Base-by-base conservation (phyloP, 345 rosid species). In the Cardamine resedifolia region DNA sequence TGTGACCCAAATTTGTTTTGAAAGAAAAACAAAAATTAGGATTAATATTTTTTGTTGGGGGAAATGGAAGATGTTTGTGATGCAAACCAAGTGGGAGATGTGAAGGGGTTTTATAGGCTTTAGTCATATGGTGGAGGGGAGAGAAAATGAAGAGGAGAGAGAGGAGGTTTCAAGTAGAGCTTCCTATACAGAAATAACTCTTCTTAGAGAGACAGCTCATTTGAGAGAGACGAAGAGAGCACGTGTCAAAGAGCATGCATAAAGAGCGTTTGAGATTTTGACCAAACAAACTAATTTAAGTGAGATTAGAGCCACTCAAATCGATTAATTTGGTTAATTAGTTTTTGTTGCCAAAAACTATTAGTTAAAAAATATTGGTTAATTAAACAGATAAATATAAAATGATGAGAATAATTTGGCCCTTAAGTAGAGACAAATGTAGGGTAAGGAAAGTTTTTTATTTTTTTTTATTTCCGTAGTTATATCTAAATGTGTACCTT, bases 221-320 rank as follows among this genome's bases (percentile, higher is more conserved):
- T 44, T 49, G 59, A 59, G 64, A 72, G 66, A 60, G 77, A 71
- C 4, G 51, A 72, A 4, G 77, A 43, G 20, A 77, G 77, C 73
- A 77, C 80, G 80, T 77, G 80, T 66, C 69, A 66, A 52, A 51
- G 73, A 71, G 67, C 80, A 77, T 77, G 80, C 72, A 71, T 36
- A 66, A 72, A 71, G 67, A 76, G 66, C 56, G 66, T 70, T 20
- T 36, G 48, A 70, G 79, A 76, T 70, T 63, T 74, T 74, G 73
- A 67, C 78, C 78, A 74, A 74, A 66, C 67, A 33, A 44, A 60
- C 23, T 61, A 55, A 20, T 63, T 55, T 43, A 53, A 19, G 19
- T 21, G 57, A 20, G 45, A 63, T 19, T 11, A 73, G 39, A 36
- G 23, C 70, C 65, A 56, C 20, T 24, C 58, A 56, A 52, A 28